Evolutionary conservation across 208 protist genomes (phyloP).

Genomic region (Wallacemonas collosoma): DNA sequence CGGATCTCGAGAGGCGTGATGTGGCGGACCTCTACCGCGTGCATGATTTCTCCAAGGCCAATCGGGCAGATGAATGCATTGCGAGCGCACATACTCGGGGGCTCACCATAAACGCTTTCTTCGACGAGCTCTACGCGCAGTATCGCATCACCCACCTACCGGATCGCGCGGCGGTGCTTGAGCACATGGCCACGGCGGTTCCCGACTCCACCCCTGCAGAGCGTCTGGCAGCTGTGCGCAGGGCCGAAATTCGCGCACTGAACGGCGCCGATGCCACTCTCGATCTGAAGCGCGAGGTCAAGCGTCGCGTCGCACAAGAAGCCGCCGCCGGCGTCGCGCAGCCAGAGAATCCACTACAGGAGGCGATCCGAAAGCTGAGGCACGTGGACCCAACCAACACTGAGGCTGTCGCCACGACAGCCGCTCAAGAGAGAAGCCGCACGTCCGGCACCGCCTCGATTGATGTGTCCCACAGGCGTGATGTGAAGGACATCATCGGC

Average conservation of each 20-base stretch:
- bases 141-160: conserved; percentile 38
- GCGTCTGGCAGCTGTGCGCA: conserved; percentile 39
- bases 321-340: not conserved
- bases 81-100: conserved; percentile 22
- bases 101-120: conserved; percentile 26
- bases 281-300: conserved; percentile 30
- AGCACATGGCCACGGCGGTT: conserved; percentile 32
- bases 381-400: conserved; percentile 20
- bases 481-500: conserved; percentile 11
- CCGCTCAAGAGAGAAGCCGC: not conserved
- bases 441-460: not conserved
- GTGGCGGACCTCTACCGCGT: conserved; percentile 56
- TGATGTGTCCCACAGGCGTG: not conserved
- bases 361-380: conserved; percentile 14
- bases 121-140: conserved; percentile 44
- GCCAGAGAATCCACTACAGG: conserved; percentile 1
- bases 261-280: conserved; percentile 40
- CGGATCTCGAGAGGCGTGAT: conserved; percentile 43
- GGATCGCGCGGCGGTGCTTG: conserved; percentile 34
- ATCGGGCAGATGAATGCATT: conserved; percentile 32
- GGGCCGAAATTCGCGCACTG: conserved; percentile 45
- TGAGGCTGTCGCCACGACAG: not conserved
- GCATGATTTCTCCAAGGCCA: conserved; percentile 54
- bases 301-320: not conserved
- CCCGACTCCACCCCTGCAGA: conserved; percentile 39